Evolutionary conservation across 805 yeast species (phyloP).

Genomic region (Candida broadrunensis): DNA sequence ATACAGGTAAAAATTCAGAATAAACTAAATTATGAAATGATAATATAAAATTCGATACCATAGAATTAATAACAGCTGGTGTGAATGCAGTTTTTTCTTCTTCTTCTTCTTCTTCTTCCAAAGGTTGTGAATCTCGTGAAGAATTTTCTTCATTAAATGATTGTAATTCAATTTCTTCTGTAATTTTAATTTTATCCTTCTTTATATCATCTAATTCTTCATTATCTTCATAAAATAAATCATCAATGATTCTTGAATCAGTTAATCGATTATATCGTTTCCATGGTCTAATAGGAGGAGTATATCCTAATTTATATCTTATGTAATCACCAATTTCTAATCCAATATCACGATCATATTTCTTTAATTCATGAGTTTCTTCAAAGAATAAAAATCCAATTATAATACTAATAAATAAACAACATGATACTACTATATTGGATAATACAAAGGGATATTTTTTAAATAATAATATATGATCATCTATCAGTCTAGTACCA

Average conservation of each 20-base stretch:
- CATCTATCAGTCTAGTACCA: background rate
- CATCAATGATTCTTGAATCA: background rate
- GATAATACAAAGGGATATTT: constrained; percentile 21
- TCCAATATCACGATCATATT: constrained; percentile 14
- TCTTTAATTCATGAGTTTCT: constrained; percentile 15
- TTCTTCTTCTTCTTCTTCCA: background rate
- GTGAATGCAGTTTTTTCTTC: constrained; percentile 14
- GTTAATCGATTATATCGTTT: background rate
- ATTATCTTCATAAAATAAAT: background rate
- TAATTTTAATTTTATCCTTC: background rate
- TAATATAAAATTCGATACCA: constrained; percentile 35
- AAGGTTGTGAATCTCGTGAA: background rate
- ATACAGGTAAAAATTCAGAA: constrained; percentile 55
- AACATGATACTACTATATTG: constrained; percentile 17
- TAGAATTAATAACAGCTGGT: constrained; percentile 23
- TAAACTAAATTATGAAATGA: constrained; percentile 47
- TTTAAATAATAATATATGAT: constrained; percentile 7
- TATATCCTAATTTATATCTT: background rate
- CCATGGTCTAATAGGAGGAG: constrained; percentile 2
- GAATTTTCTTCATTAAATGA: background rate
- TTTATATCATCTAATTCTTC: background rate
- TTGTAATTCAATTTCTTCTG: background rate
- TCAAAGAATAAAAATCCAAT: constrained; percentile 20
- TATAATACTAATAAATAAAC: constrained; percentile 10
- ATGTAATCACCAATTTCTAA: constrained; percentile 6